Conservation (phyloP, 108 stramenopile species). For the Phaeodactylum tricornutum region DNA sequence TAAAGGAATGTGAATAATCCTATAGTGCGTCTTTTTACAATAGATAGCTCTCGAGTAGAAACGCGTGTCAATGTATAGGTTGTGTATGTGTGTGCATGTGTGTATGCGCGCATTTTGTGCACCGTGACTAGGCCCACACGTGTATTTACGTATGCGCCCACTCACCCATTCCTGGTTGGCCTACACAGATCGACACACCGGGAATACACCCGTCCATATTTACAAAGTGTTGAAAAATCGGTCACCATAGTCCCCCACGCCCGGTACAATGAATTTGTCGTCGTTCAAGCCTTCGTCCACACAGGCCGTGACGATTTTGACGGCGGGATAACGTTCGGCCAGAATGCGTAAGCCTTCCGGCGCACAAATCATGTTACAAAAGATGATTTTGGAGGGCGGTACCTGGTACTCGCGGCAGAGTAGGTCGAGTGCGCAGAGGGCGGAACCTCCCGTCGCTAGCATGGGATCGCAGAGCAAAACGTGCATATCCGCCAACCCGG, state of each 20-base stretch:
- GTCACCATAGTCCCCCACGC: slow-evolving; percentile 97
- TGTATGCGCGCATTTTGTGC: too few relatives aligned
- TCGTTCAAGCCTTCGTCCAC: slow-evolving; percentile 91
- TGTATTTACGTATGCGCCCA: neutral
- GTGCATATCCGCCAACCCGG: slow-evolving; percentile 50
- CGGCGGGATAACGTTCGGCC: slow-evolving; percentile 20
- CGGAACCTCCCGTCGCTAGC: slow-evolving; percentile 96
- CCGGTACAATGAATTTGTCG: slow-evolving; percentile 94
- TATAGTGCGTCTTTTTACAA: neutral
- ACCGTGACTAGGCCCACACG: too few relatives aligned
- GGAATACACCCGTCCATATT: too few relatives aligned
- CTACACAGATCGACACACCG: too few relatives aligned
- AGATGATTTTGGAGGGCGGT: slow-evolving; percentile 57
- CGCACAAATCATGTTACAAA: slow-evolving; percentile 93
- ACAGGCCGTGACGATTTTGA: slow-evolving; percentile 80
- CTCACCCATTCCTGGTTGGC: neutral
- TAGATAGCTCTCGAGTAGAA: neutral
- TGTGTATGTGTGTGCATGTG: too few relatives aligned
- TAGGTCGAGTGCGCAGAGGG: slow-evolving; percentile 65
- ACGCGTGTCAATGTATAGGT: neutral
- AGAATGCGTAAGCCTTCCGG: slow-evolving; percentile 84
- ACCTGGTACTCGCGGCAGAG: slow-evolving; percentile 52
- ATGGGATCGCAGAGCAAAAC: slow-evolving; percentile 96
- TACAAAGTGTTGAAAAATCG: slow-evolving; percentile 88
- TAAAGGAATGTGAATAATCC: neutral